phyloP scores from a whole-genome alignment of 2,329 filamentous ascomycete genomes.

The Waltergamsia citrina region DNA sequence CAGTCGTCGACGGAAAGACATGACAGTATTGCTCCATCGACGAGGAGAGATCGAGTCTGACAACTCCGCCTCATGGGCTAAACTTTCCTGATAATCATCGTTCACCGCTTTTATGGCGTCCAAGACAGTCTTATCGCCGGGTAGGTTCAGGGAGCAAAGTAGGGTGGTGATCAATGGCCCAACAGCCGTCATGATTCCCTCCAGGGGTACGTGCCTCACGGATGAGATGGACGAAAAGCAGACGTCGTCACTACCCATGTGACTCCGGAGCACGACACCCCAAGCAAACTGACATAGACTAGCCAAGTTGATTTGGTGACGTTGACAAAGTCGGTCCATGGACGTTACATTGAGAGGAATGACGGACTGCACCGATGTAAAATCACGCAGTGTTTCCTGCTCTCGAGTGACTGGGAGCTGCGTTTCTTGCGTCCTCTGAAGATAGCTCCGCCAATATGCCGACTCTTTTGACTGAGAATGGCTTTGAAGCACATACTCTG shows the following conservation, averaged over 20 bases:
- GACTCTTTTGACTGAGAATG: constrained; percentile 3
- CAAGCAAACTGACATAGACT: constrained; percentile 5
- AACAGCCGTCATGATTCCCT: constrained; percentile 6
- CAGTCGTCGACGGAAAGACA: constrained; percentile 5
- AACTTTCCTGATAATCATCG: constrained; percentile 4
- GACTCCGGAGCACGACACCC: constrained; percentile 4
- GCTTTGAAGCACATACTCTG: constrained; percentile 3
- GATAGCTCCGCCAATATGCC: constrained; percentile 5
- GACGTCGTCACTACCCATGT: constrained; percentile 3
- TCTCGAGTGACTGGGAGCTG: constrained; percentile 4
- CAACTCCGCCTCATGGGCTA: constrained; percentile 4
- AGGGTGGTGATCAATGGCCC: constrained; percentile 5
- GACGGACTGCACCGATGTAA: constrained; percentile 1
- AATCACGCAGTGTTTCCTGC: constrained; percentile 1
- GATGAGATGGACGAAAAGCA: constrained; percentile 6
- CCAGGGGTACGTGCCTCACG: constrained; percentile 3
- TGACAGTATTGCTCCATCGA: constrained; percentile 6
- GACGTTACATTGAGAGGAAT: constrained; percentile 4
- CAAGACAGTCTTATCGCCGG: constrained; percentile 3
- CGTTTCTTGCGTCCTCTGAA: constrained; percentile 4
- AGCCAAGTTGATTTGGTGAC: constrained; percentile 4
- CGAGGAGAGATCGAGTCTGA: constrained; percentile 3
- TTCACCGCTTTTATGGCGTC: constrained; percentile 4
- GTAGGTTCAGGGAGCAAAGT: constrained; percentile 5
- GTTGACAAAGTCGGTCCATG: constrained; percentile 4